These are phyloP conservation scores for Epichloe aotearoae DNA, from an alignment of 2,329 filamentous ascomycete species.

Conservation along the genomic window DNA sequence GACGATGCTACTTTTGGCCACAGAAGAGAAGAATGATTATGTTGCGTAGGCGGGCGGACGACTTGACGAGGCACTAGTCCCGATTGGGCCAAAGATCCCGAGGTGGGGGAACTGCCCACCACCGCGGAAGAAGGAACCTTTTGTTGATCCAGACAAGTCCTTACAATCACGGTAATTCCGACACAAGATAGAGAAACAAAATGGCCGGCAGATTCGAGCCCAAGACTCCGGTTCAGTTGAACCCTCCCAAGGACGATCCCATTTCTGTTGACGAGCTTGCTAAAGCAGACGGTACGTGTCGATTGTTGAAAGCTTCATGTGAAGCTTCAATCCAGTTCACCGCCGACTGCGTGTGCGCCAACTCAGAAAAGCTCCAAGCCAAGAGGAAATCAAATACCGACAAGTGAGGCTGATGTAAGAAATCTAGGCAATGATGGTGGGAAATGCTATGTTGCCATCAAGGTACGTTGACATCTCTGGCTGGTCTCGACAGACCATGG, in stretches of 20 bases:
- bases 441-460: constrained; percentile 57
- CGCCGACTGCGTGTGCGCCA: neutral
- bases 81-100: constrained; percentile 6
- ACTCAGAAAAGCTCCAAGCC: neutral
- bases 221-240: constrained; percentile 60
- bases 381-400: neutral
- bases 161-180: neutral
- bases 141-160: neutral
- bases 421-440: constrained; percentile 47
- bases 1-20: too few relatives aligned
- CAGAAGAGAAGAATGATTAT: neutral
- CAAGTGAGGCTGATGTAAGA: neutral
- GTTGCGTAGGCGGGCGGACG: neutral
- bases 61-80: constrained; percentile 3
- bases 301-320: neutral
- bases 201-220: constrained; percentile 64
- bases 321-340: neutral
- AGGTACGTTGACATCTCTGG: constrained; percentile 30
- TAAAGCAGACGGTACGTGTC: constrained; percentile 62
- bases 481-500: neutral
- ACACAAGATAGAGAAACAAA: neutral
- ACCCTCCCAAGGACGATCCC: constrained; percentile 74
- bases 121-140: neutral
- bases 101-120: constrained; percentile 3
- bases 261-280: constrained; percentile 72